Evolutionary conservation across 257 asterid species (phyloP), one percentile per base, ranked within the genome.

Genomic region (Anisodus tanguticus): DNA sequence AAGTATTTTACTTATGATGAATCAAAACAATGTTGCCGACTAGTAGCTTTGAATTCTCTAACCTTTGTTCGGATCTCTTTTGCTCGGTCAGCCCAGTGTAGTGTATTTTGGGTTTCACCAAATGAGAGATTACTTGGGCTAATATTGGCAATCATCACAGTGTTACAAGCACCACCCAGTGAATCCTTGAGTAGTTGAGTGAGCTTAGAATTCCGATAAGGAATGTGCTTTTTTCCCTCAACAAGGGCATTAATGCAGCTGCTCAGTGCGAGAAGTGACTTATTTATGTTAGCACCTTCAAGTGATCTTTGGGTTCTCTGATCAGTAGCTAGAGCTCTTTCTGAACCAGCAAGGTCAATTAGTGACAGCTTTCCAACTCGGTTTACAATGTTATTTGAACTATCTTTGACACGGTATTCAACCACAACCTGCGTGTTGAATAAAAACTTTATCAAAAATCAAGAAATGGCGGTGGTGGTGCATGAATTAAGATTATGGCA

Each of bases 31-130:
- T 31, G 35, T 31, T 31, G 35, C 35, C 35, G 35, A 31, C 35
- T 3, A 3, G 64, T 76, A 76, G 63, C 51, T 76, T 13, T 53
- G 8, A 76, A 4, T 76, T 4, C 35, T 81, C 31, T 35, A 59
- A 92, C 93, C 91, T 91, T 92, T 85, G 89, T 87, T n/a, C 91
- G 87, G 81, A 92, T 92, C 87, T 92, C 91, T 81, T 90, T 92
- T 15, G 95, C 95, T 85, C 95, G 87, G 85, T 92, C 95, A 80
- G 95, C 95, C 95, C 95, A 92, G 77, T 91, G 93, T 78, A 92
- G 94, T 47, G 94, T 92, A 83, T 92, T 92, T 54, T 92, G 94
- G 13, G 95, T 92, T 88, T 91, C 95, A 39, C 92, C 90, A 77
- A 92, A 87, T 17, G 92, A 84, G 67, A 88, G 90, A 84, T 88